Base-by-base conservation (phyloP, 1,139 yeast species). In the Scheffersomyces titani region DNA sequence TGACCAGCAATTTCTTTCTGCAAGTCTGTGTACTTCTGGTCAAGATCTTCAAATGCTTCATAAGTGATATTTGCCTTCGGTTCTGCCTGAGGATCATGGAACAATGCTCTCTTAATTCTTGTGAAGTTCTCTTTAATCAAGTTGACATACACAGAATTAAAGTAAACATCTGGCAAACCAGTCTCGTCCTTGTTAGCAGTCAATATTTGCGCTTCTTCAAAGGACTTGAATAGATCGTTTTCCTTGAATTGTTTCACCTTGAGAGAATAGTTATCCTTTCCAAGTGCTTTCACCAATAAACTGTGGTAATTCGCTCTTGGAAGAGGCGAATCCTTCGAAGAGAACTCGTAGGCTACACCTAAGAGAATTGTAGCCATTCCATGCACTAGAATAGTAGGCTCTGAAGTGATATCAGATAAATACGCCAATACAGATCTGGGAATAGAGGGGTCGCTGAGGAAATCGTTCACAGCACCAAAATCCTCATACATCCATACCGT, bases 101-200 rank as follows among this genome's bases (percentile, higher is more conserved):
- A 87, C 49, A 94, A 75, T 0, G 97, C 88, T 53, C 87, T 82
- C 59, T 83, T 84, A 46, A 94, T 85, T 55, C 97, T 78, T 19
- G 83, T 74, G 61, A 83, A 85, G 65, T 91, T 90, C 7, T 89
- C 96, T 62, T 86, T 88, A 53, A 94, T 74, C 55, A 92, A 73
- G 5, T 77, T 76, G 3, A 91, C 87, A 66, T 91, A 92, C 3
- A 80, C 74, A 0, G 82, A 67, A 61, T 88, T 89, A 66, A 94
- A 89, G 63, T 83, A 92, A 1, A 93, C 91, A 57, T 86, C 85
- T 0, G 98, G 99, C 47, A 93, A 78, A 1, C 99, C 99, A 1
- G 97, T 87, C 3, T 85, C 88, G 67, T 92, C 97, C 59, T 84
- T 82, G 13, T 52, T 69, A 59, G 51, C 61, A 59, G 47, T 67